Conservation (phyloP, 371 early-diverging fungal genomes). For the Mucor mucedo region DNA sequence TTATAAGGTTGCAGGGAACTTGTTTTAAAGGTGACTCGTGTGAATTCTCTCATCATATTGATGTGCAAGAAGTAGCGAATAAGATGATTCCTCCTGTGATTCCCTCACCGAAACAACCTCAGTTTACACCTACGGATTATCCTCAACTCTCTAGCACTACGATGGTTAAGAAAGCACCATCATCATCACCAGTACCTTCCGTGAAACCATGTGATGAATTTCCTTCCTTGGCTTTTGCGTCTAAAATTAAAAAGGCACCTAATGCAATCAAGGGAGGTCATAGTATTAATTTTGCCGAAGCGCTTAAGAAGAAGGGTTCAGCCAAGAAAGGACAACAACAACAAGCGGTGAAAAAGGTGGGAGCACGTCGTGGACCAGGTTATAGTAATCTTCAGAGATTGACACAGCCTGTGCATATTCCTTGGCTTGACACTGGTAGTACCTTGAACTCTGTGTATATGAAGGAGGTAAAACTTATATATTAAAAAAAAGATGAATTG, state of each 20-base stretch:
- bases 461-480: conserved; percentile 38
- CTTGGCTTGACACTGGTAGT: conserved; percentile 64
- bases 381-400: conserved; percentile 26
- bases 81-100: conserved; percentile 27
- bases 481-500: no score
- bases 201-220: conserved; percentile 34
- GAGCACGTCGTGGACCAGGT: neutral
- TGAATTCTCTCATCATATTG: conserved; percentile 66
- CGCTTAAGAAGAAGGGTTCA: conserved; percentile 40
- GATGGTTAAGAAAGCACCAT: neutral
- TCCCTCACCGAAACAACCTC: neutral
- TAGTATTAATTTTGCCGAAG: conserved; percentile 41
- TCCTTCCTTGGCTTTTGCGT: conserved; percentile 40
- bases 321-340: neutral
- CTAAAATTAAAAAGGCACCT: conserved; percentile 24
- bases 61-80: conserved; percentile 46
- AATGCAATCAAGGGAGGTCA: neutral
- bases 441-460: conserved; percentile 50
- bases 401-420: conserved; percentile 50
- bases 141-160: conserved; percentile 24
- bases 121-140: conserved; percentile 25
- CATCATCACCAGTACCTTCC: neutral
- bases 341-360: neutral
- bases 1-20: conserved; percentile 62
- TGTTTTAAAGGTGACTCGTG: conserved; percentile 75